Conservation (phyloP, 1,284 basidiomycete genomes). For the Polyporus tsugae region DNA sequence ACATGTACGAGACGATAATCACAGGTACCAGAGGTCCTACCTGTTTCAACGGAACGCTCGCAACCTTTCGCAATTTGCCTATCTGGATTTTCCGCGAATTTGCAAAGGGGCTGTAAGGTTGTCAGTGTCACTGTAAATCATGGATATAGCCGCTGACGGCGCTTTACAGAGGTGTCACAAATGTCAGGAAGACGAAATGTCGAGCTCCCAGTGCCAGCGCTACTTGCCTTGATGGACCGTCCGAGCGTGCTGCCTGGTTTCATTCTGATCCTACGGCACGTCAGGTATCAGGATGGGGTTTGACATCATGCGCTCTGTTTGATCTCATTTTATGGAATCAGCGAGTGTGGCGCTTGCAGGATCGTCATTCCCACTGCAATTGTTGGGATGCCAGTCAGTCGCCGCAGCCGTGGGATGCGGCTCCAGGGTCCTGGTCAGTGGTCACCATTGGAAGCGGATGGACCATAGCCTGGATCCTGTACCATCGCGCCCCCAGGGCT, state of each 20-base stretch:
- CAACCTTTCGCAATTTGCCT: not conserved
- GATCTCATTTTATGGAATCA: not conserved
- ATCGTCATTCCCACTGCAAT: conserved; percentile 1
- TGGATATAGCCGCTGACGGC: not conserved
- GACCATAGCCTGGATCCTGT: not conserved
- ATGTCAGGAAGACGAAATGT: not conserved
- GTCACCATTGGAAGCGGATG: not conserved
- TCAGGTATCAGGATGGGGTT: not conserved
- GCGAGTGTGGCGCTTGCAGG: not conserved
- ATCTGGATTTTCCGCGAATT: not conserved
- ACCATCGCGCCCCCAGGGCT: not conserved
- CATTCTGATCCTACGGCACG: conserved; percentile 3
- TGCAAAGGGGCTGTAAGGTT: not conserved
- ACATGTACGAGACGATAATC: not conserved
- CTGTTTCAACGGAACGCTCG: not conserved
- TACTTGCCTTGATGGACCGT: not conserved
- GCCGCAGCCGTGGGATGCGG: not conserved
- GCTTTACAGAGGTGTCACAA: not conserved
- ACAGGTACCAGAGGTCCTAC: conserved; percentile 1
- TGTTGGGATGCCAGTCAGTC: not conserved
- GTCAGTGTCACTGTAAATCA: not conserved
- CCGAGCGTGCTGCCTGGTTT: not conserved
- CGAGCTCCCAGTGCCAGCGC: not conserved
- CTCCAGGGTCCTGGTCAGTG: too few species aligned
- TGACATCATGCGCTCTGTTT: not conserved